Conservation (phyloP, 2,329 filamentous ascomycete genomes). For the Pseudogymnoascus sp. region DNA sequence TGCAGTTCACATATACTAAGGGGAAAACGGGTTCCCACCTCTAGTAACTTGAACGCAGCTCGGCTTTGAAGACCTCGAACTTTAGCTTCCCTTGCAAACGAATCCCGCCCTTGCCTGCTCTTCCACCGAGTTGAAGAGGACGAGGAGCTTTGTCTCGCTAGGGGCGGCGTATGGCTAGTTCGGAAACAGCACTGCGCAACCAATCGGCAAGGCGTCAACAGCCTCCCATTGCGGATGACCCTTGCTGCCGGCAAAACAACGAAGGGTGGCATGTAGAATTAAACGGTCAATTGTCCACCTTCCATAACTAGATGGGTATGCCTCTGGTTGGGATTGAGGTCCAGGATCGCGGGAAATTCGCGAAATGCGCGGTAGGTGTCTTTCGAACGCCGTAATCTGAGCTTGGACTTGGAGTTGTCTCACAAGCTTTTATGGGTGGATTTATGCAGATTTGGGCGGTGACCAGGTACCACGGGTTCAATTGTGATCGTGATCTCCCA, state of each 20-base stretch:
- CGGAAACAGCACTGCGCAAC: background rate
- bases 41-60: conserved; percentile 86
- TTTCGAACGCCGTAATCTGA: background rate
- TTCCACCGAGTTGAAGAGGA: conserved; percentile 75
- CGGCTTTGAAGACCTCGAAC: conserved; percentile 78
- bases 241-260: conserved; percentile 2
- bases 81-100: conserved; percentile 65
- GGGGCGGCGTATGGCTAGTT: background rate
- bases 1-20: background rate
- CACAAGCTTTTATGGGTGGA: conserved; percentile 5
- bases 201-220: background rate
- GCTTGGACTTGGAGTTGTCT: background rate
- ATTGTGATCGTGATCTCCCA: background rate
- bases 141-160: conserved; percentile 14
- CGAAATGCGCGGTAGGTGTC: background rate
- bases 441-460: background rate
- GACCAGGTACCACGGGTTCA: conserved; percentile 3
- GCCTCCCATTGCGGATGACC: background rate
- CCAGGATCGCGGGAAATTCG: background rate
- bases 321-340: background rate
- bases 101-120: conserved; percentile 65
- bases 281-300: conserved; percentile 1
- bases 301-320: background rate
- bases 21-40: conserved; percentile 43
- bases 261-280: conserved; percentile 7